These are phyloP conservation scores for Dalechampia spathulata DNA, from an alignment of 441 rosid species.

Conservation along the genomic window DNA sequence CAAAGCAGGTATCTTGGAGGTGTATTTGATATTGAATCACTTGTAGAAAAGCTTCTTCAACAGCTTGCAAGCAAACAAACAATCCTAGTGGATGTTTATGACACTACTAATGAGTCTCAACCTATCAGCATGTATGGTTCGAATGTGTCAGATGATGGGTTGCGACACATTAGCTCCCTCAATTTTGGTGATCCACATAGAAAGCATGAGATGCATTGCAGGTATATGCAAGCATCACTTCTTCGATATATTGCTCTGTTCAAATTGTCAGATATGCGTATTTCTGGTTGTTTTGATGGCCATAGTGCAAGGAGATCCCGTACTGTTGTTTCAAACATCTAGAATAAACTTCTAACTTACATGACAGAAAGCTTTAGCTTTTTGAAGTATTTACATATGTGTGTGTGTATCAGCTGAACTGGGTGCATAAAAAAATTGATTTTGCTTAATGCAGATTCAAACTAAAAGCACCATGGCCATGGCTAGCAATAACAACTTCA, in stretches of 20 bases:
- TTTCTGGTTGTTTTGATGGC: neutral
- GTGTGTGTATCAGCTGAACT: slow-evolving; percentile 5
- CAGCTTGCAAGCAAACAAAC: slow-evolving; percentile 93
- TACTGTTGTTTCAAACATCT: neutral
- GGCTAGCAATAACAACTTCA: slow-evolving; percentile 51
- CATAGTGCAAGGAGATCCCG: neutral
- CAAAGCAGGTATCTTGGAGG: slow-evolving; percentile 81
- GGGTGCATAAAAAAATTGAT: slow-evolving; percentile 8
- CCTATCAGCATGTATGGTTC: slow-evolving; percentile 94
- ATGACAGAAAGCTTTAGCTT: neutral
- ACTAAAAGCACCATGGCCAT: slow-evolving; percentile 74
- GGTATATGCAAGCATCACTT: slow-evolving; percentile 33
- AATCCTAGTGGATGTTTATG: slow-evolving; percentile 84
- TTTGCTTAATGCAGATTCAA: slow-evolving; percentile 51
- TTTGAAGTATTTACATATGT: too few species aligned
- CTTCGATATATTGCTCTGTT: slow-evolving; percentile 6
- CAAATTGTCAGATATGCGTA: slow-evolving; percentile 3
- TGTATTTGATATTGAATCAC: slow-evolving; percentile 72
- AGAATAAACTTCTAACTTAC: neutral
- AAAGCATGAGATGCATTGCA: slow-evolving; percentile 92
- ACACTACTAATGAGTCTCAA: slow-evolving; percentile 51
- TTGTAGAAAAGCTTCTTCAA: slow-evolving; percentile 85
- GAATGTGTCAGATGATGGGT: slow-evolving; percentile 40
- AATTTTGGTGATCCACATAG: slow-evolving; percentile 89
- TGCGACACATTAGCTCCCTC: slow-evolving; percentile 59